Conservation (phyloP, 2,329 filamentous ascomycete genomes). For the Neospermospora avenae region DNA sequence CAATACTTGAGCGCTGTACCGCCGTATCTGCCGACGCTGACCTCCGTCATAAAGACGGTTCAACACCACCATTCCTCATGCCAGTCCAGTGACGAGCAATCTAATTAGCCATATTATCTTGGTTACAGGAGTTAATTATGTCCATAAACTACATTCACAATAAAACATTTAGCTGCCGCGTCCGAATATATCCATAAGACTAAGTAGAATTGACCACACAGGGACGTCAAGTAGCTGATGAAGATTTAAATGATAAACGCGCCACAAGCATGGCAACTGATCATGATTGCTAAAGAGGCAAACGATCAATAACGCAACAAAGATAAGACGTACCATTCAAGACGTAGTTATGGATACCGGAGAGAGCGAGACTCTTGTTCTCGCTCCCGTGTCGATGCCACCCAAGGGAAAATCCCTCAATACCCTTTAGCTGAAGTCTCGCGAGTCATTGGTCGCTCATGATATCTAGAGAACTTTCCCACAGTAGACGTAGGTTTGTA, state of each 20-base stretch:
- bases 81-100: not conserved
- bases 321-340: not conserved
- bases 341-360: constrained; percentile 7
- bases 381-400: not conserved
- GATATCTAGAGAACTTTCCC: not conserved
- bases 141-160: not conserved
- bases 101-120: not conserved
- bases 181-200: not conserved
- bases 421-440: not conserved
- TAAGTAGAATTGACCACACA: too few relatives aligned
- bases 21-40: too few relatives aligned
- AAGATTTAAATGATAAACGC: too few relatives aligned
- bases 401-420: not conserved
- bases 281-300: not conserved
- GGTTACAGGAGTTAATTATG: not conserved
- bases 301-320: too few relatives aligned
- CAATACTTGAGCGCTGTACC: too few relatives aligned
- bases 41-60: too few relatives aligned
- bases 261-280: not conserved
- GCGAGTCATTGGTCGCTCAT: not conserved
- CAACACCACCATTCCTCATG: not conserved
- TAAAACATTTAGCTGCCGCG: not conserved
- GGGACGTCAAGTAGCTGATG: too few relatives aligned
- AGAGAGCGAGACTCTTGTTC: not conserved
- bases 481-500: not conserved